These are phyloP conservation scores for Lipomyces japonicus DNA, from an alignment of 805 yeast species.

Conservation along the genomic window DNA sequence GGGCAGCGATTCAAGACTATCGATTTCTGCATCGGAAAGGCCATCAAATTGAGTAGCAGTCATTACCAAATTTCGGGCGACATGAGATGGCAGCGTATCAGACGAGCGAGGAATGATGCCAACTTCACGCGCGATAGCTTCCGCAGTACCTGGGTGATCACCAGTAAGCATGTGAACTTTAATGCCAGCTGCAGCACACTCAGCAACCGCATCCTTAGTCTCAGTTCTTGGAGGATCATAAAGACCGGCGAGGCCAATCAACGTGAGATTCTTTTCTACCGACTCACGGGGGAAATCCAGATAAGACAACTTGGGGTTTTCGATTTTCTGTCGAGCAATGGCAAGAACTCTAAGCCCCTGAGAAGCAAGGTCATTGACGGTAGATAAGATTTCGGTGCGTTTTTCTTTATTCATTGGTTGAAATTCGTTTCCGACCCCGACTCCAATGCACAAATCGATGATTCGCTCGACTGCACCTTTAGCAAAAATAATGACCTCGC, in stretches of 20 bases:
- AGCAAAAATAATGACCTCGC: conserved; percentile 42
- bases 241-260: conserved; percentile 69
- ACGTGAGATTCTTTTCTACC: conserved; percentile 53
- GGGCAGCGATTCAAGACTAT: conserved; percentile 61
- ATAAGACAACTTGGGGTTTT: conserved; percentile 21
- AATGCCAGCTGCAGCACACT: conserved; percentile 71
- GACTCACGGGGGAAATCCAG: conserved; percentile 40
- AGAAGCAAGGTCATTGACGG: conserved; percentile 56
- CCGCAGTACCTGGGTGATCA: conserved; percentile 74
- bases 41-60: conserved; percentile 69
- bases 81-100: conserved; percentile 38
- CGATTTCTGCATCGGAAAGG: conserved; percentile 58
- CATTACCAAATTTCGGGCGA: conserved; percentile 48
- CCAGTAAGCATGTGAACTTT: conserved; percentile 81
- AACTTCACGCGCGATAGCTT: conserved; percentile 75
- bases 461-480: conserved; percentile 79
- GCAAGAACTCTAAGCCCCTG: conserved; percentile 73
- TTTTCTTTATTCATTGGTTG: conserved; percentile 43
- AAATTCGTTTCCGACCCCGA: conserved; percentile 24
- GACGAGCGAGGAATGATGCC: conserved; percentile 66
- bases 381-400: conserved; percentile 45
- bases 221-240: conserved; percentile 78
- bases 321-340: conserved; percentile 49
- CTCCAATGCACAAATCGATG: conserved; percentile 50
- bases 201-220: conserved; percentile 59